phyloP scores from a whole-genome alignment of 495 filamentous ascomycete species.

The Penicillium maclennaniae region DNA sequence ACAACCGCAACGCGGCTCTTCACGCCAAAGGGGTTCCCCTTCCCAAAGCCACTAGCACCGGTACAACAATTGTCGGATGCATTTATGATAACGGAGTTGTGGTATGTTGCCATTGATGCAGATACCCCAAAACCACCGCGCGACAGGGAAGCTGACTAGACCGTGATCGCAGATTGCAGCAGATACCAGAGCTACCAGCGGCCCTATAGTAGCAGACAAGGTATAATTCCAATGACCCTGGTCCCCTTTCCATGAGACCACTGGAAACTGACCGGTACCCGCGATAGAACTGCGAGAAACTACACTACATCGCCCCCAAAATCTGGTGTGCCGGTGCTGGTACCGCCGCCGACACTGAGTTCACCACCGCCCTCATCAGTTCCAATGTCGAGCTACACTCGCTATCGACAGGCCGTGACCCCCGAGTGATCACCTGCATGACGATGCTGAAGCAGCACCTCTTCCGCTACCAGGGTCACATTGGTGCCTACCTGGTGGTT shows the following conservation, averaged over 20 bases:
- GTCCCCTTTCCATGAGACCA: not conserved
- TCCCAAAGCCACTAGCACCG: conserved; percentile 96
- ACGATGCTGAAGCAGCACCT: conserved; percentile 99
- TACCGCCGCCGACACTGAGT: conserved; percentile 98
- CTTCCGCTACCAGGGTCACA: conserved; percentile 96
- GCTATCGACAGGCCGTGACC: conserved; percentile 90
- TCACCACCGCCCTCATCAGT: conserved; percentile 97
- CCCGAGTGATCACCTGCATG: conserved; percentile 98
- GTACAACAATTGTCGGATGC: conserved; percentile 98
- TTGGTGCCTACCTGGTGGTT: conserved; percentile 96
- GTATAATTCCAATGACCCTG: conserved; percentile 32
- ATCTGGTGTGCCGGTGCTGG: conserved; percentile 99
- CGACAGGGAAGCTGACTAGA: conserved; percentile 14
- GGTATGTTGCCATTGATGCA: conserved; percentile 43
- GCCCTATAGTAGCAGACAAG: conserved; percentile 99
- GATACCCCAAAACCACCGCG: not conserved
- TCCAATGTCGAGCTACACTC: conserved; percentile 97
- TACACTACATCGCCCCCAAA: conserved; percentile 97
- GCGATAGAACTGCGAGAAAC: conserved; percentile 92
- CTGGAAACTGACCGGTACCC: not conserved
- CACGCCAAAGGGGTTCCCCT: conserved; percentile 89
- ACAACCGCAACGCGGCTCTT: conserved; percentile 94
- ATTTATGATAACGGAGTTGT: conserved; percentile 96
- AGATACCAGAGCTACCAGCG: conserved; percentile 96
- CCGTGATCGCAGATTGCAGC: conserved; percentile 68